Base-by-base conservation (phyloP, 23 red algal genomes). In the Agarophyton chilense region DNA sequence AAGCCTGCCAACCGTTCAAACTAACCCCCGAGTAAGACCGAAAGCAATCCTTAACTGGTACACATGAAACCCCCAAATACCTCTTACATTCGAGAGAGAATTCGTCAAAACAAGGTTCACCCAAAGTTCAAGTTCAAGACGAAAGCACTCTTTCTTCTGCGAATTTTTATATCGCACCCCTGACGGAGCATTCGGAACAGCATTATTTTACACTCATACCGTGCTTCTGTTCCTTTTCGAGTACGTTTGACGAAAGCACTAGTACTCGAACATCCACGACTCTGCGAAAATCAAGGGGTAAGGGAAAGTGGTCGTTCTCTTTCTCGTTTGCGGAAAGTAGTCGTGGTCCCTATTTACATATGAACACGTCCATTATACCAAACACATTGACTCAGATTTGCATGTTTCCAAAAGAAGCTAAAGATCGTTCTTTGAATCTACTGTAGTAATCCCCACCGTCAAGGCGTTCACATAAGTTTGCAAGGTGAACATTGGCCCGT, bases 401-500 rank as follows among this genome's bases (percentile, higher is more conserved):
- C 56, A 83, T 2, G 38, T 83, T 44, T 24, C 82, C 82, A 73
- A 72, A 87, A 14, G 82, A 87, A 1, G 82, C 82, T 24, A 87
- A 65, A 33, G 82, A 87, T n/a, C 82, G n/a, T 65, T 87, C 65
- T 24, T 58, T 72, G 61, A 72, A 49, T 58, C 47, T 51, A 25
- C 66, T 90, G 54, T 90, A 90, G 32, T 78, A 90, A 18, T 54
- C 72, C 21, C 72, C 86, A 45, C 52, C 52, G 44, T 90, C 86
- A 46, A 90, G 72, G 31, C 72, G 39, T 13, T 90, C 68, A 61
- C 86, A 90, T n/a, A 90, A 7, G 22, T 90, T 90, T 44, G 73
- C 54, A 21, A 90, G 70, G 75, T 90, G 86, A 16, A 65, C 44
- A 38, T 79, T 90, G 21, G 86, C 86, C 60, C 86, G 50, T 18